phyloP scores from a whole-genome alignment of 257 asterid genomes.

The Solanum etuberosum region DNA sequence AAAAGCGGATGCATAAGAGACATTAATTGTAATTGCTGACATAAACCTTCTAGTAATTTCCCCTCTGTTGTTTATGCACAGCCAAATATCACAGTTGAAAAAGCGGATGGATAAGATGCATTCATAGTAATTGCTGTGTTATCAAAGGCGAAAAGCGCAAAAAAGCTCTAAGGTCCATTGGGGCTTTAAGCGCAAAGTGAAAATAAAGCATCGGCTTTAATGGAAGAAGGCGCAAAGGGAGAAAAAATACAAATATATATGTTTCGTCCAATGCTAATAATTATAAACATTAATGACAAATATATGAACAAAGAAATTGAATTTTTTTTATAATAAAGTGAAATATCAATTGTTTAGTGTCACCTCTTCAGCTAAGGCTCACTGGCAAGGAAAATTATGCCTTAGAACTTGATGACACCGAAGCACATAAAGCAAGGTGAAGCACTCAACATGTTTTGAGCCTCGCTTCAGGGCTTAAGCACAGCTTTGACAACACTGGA shows the following conservation, averaged over 20 bases:
- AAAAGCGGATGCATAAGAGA: neutral
- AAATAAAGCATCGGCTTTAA: neutral
- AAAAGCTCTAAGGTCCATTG: neutral
- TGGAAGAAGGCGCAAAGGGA: neutral
- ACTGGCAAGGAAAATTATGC: neutral
- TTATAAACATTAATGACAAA: neutral
- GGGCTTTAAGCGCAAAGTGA: neutral
- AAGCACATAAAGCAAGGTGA: no score
- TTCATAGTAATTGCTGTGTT: neutral
- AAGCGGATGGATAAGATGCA: neutral
- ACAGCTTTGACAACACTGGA: neutral
- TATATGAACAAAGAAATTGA: neutral
- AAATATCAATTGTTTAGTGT: neutral
- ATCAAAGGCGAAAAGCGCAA: neutral
- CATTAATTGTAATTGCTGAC: neutral
- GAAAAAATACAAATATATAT: neutral
- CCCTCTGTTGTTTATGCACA: neutral
- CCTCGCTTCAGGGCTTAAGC: neutral
- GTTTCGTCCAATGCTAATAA: neutral
- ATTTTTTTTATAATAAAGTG: neutral
- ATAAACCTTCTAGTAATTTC: neutral
- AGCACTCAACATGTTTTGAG: neutral
- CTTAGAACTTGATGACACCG: neutral
- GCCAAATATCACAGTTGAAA: neutral
- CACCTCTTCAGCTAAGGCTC: neutral